phyloP scores from a whole-genome alignment of 495 filamentous ascomycete genomes.

The Peziza echinospora region DNA sequence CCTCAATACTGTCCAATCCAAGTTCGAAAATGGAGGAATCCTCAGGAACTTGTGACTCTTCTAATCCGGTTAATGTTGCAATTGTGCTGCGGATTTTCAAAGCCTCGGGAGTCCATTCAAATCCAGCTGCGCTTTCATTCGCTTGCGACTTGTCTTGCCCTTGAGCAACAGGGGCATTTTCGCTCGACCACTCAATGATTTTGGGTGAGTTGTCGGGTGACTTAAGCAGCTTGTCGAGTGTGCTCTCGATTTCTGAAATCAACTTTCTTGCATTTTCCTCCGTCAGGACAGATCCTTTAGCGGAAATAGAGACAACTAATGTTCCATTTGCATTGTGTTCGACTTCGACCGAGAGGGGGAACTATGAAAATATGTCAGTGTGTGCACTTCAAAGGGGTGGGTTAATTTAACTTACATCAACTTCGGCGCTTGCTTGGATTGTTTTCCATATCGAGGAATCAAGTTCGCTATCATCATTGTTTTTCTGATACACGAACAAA shows the following conservation, averaged over 20 bases:
- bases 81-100: slow-evolving; percentile 34
- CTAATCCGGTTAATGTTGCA: slow-evolving; percentile 33
- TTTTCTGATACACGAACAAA: slow-evolving; percentile 64
- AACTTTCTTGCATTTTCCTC: slow-evolving; percentile 2
- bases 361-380: slow-evolving; percentile 22
- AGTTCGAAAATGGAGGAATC: slow-evolving; percentile 39
- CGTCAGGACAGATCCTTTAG: slow-evolving; percentile 15
- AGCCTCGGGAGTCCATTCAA: slow-evolving; percentile 34
- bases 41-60: slow-evolving; percentile 27
- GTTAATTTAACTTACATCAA: slow-evolving; percentile 29
- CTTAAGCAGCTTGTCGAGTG: background rate
- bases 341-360: slow-evolving; percentile 55
- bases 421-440: slow-evolving; percentile 25
- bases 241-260: background rate
- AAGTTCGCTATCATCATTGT: slow-evolving; percentile 7
- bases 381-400: background rate
- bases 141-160: no score
- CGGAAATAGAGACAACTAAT: slow-evolving; percentile 33
- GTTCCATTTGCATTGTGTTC: slow-evolving; percentile 26
- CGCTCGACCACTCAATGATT: background rate
- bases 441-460: slow-evolving; percentile 31
- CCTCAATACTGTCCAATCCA: slow-evolving; percentile 47
- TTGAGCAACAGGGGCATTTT: background rate
- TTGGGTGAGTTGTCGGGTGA: background rate
- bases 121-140: slow-evolving; percentile 7